Evolutionary conservation across 1,139 yeast genomes (phyloP).

Genomic region (Taiozyma onychis): DNA sequence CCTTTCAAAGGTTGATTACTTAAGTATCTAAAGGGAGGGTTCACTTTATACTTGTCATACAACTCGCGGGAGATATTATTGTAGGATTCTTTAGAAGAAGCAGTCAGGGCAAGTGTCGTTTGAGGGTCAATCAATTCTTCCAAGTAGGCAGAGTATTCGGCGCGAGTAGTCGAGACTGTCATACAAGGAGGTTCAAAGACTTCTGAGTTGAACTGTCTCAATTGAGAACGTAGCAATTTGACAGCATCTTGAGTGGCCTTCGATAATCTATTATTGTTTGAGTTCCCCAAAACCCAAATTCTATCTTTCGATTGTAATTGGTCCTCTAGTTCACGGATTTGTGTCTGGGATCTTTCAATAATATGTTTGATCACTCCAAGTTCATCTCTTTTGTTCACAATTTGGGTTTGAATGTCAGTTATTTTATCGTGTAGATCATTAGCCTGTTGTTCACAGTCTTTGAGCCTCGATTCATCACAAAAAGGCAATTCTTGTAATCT

Average conservation of each 20-base stretch:
- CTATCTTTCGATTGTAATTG: slow-evolving; percentile 47
- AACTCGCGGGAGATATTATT: slow-evolving; percentile 35
- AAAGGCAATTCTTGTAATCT: slow-evolving; percentile 22
- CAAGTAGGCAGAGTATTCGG: slow-evolving; percentile 45
- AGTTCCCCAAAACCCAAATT: slow-evolving; percentile 37
- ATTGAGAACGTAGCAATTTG: slow-evolving; percentile 29
- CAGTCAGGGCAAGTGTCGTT: slow-evolving; percentile 53
- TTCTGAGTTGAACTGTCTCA: slow-evolving; percentile 31
- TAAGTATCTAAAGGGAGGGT: slow-evolving; percentile 43
- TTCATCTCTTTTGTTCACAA: slow-evolving; percentile 2
- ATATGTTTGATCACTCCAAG: not conserved
- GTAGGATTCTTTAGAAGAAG: slow-evolving; percentile 39
- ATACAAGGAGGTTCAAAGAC: slow-evolving; percentile 78
- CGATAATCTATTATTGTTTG: slow-evolving; percentile 15
- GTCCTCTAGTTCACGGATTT: slow-evolving; percentile 19
- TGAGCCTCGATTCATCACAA: slow-evolving; percentile 16
- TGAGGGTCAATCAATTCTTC: slow-evolving; percentile 52
- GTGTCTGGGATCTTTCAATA: slow-evolving; percentile 10
- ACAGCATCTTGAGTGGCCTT: slow-evolving; percentile 35
- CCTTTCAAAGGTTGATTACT: slow-evolving; percentile 23
- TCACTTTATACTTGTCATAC: slow-evolving; percentile 29
- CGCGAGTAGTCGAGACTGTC: slow-evolving; percentile 49
- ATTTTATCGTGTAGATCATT: slow-evolving; percentile 5
- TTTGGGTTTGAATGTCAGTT: slow-evolving; percentile 3
- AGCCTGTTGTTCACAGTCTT: not conserved